Conservation (phyloP, 805 yeast species). For the Saccharomyces cerevisiae region DNA sequence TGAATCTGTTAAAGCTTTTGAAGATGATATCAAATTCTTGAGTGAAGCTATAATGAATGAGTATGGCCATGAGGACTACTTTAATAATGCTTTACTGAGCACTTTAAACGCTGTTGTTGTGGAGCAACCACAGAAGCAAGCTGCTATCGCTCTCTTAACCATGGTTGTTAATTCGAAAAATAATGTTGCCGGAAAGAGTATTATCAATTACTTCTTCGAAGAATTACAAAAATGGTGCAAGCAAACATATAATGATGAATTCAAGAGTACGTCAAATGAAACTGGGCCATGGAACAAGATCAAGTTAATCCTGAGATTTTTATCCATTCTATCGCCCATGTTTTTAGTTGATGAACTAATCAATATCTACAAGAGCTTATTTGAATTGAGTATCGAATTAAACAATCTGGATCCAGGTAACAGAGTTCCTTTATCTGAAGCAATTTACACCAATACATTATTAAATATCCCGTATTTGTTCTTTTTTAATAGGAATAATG, state of each 20-base stretch:
- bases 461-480: slow-evolving; percentile 58
- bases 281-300: slow-evolving; percentile 61
- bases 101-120: slow-evolving; percentile 60
- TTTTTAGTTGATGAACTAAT: slow-evolving; percentile 42
- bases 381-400: slow-evolving; percentile 48
- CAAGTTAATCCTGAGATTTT: slow-evolving; percentile 62
- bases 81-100: slow-evolving; percentile 49
- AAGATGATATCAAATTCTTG: slow-evolving; percentile 57
- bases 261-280: slow-evolving; percentile 28
- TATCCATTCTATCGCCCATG: slow-evolving; percentile 59
- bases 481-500: slow-evolving; percentile 34
- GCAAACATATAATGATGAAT: slow-evolving; percentile 19
- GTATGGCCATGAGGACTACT: slow-evolving; percentile 52
- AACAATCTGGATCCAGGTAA: slow-evolving; percentile 33
- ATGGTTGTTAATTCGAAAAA: slow-evolving; percentile 57
- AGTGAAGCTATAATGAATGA: slow-evolving; percentile 59
- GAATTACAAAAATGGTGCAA: slow-evolving; percentile 51
- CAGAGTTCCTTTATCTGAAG: slow-evolving; percentile 59
- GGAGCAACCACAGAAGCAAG: slow-evolving; percentile 89
- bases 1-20: slow-evolving; percentile 44
- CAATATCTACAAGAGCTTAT: slow-evolving; percentile 45
- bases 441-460: slow-evolving; percentile 53
- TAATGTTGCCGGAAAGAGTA: slow-evolving; percentile 56
- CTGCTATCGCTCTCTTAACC: slow-evolving; percentile 59
- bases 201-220: slow-evolving; percentile 61